Evolutionary conservation across 345 rosid species (phyloP).

Genomic region (Hibiscus syriacus): DNA sequence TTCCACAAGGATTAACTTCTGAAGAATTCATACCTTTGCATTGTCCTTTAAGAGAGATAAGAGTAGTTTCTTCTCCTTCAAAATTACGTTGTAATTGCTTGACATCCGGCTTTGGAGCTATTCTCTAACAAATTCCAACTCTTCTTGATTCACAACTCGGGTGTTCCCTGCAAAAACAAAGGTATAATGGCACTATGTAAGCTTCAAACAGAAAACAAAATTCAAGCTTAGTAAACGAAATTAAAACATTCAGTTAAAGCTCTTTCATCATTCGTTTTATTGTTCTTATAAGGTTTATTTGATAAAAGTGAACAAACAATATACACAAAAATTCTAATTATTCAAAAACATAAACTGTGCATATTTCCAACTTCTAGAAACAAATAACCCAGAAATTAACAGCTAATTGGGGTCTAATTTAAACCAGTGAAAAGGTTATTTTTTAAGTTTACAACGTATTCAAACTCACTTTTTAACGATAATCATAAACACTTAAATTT

Average conservation of each 20-base stretch:
- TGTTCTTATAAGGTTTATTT: neutral
- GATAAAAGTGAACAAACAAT: neutral
- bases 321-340: too few species aligned
- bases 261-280: too few species aligned
- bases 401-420: neutral
- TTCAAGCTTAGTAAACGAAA: too few species aligned
- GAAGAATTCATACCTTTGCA: slow-evolving; percentile 43
- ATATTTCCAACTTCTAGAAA: neutral
- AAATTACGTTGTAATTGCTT: slow-evolving; percentile 60
- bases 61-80: slow-evolving; percentile 39
- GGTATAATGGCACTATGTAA: neutral
- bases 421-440: neutral
- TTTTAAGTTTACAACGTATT: slow-evolving; percentile 21
- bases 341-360: neutral
- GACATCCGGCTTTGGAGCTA: slow-evolving; percentile 63
- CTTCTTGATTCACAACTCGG: slow-evolving; percentile 67
- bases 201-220: neutral
- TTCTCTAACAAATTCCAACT: slow-evolving; percentile 72
- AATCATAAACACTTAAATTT: too few species aligned
- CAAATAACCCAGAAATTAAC: neutral
- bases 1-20: neutral
- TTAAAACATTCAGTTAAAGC: too few species aligned
- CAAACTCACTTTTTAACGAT: too few species aligned
- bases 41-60: slow-evolving; percentile 67
- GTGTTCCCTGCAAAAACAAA: slow-evolving; percentile 46